phyloP scores from a whole-genome alignment of 2,329 filamentous ascomycete genomes.

The Penicillium sp. region DNA sequence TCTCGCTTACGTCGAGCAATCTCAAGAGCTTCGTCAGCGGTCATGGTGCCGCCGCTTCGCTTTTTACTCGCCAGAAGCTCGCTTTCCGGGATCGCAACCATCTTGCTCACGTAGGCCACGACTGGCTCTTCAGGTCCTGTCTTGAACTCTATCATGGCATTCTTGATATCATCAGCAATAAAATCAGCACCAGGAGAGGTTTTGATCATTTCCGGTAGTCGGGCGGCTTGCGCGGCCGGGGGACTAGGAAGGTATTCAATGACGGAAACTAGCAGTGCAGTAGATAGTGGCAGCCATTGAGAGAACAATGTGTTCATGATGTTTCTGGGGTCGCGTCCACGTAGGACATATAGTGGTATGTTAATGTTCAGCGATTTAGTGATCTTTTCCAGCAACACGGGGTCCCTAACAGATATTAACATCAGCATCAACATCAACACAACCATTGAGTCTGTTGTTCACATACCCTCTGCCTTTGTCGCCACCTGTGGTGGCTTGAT shows the following conservation, averaged over 20 bases:
- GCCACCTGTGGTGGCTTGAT: slow-evolving; percentile 82
- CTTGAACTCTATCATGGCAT: slow-evolving; percentile 82
- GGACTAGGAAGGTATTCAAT: slow-evolving; percentile 91
- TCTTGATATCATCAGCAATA: slow-evolving; percentile 66
- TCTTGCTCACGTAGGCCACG: slow-evolving; percentile 95
- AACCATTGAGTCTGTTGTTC: slow-evolving; percentile 21
- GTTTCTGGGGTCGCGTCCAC: slow-evolving; percentile 78
- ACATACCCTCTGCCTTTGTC: slow-evolving; percentile 76
- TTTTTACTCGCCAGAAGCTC: slow-evolving; percentile 82
- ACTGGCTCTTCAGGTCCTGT: slow-evolving; percentile 69
- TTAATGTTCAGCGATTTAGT: slow-evolving; percentile 84
- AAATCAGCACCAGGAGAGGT: slow-evolving; percentile 72
- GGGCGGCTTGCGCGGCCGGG: slow-evolving; percentile 70
- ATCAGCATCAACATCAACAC: slow-evolving; percentile 37
- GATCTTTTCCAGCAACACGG: slow-evolving; percentile 83
- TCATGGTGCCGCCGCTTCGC: slow-evolving; percentile 68
- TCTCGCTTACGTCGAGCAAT: slow-evolving; percentile 84
- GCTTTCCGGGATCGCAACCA: slow-evolving; percentile 92
- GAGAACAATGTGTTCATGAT: slow-evolving; percentile 84
- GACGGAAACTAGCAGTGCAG: slow-evolving; percentile 87
- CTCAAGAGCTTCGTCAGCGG: slow-evolving; percentile 84
- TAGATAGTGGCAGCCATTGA: slow-evolving; percentile 88
- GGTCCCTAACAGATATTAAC: slow-evolving; percentile 56
- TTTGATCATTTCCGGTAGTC: slow-evolving; percentile 76
- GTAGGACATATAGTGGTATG: slow-evolving; percentile 77